Conservation (phyloP, 495 filamentous ascomycete species). For the Podospora conica region DNA sequence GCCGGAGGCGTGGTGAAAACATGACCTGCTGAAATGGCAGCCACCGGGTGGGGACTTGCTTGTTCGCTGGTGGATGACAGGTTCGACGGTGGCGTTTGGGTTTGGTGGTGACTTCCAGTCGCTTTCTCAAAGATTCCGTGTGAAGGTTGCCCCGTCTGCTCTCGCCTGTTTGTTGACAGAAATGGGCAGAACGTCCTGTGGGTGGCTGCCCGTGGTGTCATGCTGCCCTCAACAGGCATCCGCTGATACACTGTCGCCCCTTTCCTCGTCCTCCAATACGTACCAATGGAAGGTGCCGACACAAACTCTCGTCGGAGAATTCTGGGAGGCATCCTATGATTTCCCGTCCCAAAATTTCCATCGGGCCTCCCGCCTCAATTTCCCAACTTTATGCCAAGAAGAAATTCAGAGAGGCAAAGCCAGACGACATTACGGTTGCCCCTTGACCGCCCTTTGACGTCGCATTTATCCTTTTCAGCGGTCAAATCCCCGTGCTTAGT, state of each 20-base stretch:
- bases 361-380: background rate
- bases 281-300: background rate
- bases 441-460: background rate
- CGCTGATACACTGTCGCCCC: background rate
- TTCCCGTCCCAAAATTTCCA: background rate
- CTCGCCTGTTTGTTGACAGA: background rate
- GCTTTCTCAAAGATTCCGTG: too few relatives aligned
- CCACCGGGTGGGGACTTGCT: background rate
- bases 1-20: background rate
- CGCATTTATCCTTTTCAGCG: background rate
- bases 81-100: background rate
- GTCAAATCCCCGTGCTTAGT: background rate
- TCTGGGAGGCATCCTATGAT: background rate
- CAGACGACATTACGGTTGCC: background rate
- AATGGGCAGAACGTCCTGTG: background rate
- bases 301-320: background rate
- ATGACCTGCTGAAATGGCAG: background rate
- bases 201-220: background rate
- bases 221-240: background rate
- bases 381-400: background rate
- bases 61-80: background rate
- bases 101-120: background rate
- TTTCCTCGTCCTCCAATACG: background rate
- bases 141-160: background rate
- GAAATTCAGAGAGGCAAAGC: background rate